These are phyloP conservation scores for Fusarium verticillioides DNA, from an alignment of 2,329 filamentous ascomycete genomes.

Conservation along the genomic window DNA sequence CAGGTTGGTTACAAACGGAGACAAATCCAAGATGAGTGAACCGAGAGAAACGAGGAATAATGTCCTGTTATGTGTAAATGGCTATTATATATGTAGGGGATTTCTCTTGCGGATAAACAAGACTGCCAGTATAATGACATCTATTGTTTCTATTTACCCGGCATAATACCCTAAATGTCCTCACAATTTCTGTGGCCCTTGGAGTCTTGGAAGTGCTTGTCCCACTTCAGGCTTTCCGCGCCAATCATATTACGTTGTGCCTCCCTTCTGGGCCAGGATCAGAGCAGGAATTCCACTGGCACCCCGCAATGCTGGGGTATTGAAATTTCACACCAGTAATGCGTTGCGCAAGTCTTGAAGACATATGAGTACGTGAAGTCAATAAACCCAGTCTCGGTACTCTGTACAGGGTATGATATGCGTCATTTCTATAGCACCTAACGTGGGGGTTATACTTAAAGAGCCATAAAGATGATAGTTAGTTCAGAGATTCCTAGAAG, in stretches of 20 bases:
- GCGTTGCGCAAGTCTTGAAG: rapidly evolving
- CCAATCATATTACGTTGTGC: neutral
- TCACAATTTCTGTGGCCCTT: no score
- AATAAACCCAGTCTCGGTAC: rapidly evolving
- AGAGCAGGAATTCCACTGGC: neutral
- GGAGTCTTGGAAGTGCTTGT: neutral
- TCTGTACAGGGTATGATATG: rapidly evolving
- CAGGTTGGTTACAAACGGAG: neutral
- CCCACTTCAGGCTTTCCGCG: neutral
- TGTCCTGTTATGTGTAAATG: rapidly evolving
- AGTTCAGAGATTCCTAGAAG: rapidly evolving
- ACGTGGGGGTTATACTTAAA: rapidly evolving
- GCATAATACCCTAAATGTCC: neutral
- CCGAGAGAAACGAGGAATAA: neutral
- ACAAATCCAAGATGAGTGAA: neutral
- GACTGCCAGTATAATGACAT: neutral
- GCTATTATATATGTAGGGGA: neutral
- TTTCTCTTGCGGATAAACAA: neutral
- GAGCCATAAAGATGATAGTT: neutral
- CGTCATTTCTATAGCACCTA: no score
- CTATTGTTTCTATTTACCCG: neutral
- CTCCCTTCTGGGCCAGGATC: rapidly evolving
- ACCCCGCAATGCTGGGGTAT: neutral
- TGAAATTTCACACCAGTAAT: neutral
- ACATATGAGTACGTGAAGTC: neutral